A percentile compares a stretch with the other conserved stretches of the same genome.
These are phyloP conservation scores for Pholiota molesta DNA, from an alignment of 768 basidiomycete genomes.

Conservation along the genomic window DNA sequence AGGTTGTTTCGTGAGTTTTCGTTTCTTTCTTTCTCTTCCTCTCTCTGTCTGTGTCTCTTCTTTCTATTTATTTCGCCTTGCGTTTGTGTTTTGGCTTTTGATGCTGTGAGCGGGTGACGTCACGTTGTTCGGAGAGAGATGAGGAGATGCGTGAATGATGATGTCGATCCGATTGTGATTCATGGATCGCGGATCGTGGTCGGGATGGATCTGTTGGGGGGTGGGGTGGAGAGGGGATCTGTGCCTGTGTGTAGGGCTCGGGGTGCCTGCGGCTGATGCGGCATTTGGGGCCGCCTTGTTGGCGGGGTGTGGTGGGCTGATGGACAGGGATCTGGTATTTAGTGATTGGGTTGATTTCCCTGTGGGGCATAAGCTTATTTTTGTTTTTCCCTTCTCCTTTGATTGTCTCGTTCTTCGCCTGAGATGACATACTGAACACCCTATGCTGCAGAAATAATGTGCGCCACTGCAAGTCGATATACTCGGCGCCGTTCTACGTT, in stretches of 20 bases:
- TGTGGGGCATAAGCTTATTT: too few species aligned
- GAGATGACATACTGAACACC: not conserved
- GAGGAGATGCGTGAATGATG: too few species aligned
- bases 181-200: too few species aligned
- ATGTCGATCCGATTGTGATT: too few species aligned
- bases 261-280: too few species aligned
- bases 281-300: not conserved
- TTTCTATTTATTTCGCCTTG: not conserved
- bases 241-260: too few species aligned
- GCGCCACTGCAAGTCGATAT: slow-evolving; percentile 88
- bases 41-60: too few species aligned
- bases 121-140: not conserved
- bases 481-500: slow-evolving; percentile 89
- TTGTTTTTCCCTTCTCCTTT: too few species aligned
- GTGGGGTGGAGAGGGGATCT: too few species aligned
- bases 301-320: not conserved
- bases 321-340: too few species aligned
- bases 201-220: too few species aligned
- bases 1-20: slow-evolving; percentile 82
- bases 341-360: not conserved
- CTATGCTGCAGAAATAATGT: slow-evolving; percentile 66
- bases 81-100: not conserved
- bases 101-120: not conserved
- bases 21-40: slow-evolving; percentile 1
- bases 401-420: not conserved